Evolutionary conservation across 768 basidiomycete genomes (phyloP).

Genomic region (Kwoniella heveanensis): DNA sequence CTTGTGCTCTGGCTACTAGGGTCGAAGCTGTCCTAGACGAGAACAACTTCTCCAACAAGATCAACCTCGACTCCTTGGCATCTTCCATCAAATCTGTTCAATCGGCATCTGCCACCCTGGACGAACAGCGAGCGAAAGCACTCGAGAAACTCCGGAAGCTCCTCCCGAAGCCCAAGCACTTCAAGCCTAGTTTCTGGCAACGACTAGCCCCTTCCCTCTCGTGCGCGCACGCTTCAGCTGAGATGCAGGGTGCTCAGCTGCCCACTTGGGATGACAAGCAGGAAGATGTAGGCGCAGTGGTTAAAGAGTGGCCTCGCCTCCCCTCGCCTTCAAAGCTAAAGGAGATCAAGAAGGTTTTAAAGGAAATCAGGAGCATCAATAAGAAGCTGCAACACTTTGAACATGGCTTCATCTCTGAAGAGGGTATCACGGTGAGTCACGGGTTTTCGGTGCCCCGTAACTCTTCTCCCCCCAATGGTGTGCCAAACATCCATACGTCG

Average conservation of each 20-base stretch:
- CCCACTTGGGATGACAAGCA: constrained; percentile 1
- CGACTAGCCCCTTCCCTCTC: constrained; percentile 1
- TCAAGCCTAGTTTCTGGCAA: not conserved
- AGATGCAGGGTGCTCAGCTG: not conserved
- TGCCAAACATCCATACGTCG: no score
- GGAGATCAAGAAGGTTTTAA: constrained; percentile 50
- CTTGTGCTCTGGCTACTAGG: constrained; percentile 45
- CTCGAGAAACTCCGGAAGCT: constrained; percentile 43
- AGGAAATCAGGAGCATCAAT: constrained; percentile 53
- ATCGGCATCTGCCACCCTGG: constrained; percentile 51
- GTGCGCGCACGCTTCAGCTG: constrained; percentile 1
- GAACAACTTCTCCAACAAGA: constrained; percentile 24
- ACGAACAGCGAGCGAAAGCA: constrained; percentile 38
- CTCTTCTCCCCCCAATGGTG: no score
- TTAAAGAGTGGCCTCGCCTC: not conserved
- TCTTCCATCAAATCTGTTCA: constrained; percentile 52
- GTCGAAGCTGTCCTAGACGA: constrained; percentile 61
- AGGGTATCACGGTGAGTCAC: constrained; percentile 45
- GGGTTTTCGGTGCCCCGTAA: no score
- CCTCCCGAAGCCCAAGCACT: constrained; percentile 34
- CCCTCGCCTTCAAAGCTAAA: constrained; percentile 38
- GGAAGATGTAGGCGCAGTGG: not conserved
- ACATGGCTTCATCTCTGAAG: constrained; percentile 52
- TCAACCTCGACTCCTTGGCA: constrained; percentile 51
- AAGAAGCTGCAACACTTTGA: constrained; percentile 51